Conservation (phyloP, 2,329 filamentous ascomycete species). For the Curvularia verruculosa region DNA sequence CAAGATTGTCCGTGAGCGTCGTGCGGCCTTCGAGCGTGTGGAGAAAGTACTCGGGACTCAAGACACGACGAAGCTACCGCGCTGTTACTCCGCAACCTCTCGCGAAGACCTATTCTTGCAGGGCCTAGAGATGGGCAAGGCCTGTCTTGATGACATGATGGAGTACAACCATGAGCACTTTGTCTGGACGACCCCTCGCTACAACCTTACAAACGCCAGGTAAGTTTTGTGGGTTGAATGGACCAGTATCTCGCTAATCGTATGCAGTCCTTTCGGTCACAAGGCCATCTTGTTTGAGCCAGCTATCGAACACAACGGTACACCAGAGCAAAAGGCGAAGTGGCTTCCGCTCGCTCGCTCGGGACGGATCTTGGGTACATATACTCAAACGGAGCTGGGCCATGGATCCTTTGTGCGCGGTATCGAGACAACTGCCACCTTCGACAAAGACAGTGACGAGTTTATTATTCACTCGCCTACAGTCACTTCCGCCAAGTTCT, state of each 20-base stretch:
- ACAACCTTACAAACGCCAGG: conserved; percentile 20
- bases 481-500: conserved; percentile 37
- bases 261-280: conserved; percentile 22
- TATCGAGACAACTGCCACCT: conserved; percentile 55
- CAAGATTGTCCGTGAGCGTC: conserved; percentile 16
- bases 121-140: conserved; percentile 31
- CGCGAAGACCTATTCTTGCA: conserved; percentile 33
- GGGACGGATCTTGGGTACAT: conserved; percentile 52
- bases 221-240: background rate
- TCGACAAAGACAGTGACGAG: conserved; percentile 50
- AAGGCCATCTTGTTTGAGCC: conserved; percentile 22
- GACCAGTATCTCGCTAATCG: background rate
- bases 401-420: conserved; percentile 59
- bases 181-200: conserved; percentile 20
- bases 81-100: conserved; percentile 29
- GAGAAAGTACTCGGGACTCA: conserved; percentile 17
- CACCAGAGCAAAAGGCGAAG: conserved; percentile 53
- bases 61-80: conserved; percentile 31
- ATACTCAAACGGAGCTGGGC: conserved; percentile 58
- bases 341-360: conserved; percentile 47
- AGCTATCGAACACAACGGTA: conserved; percentile 47
- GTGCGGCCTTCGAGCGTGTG: conserved; percentile 24
- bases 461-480: conserved; percentile 58
- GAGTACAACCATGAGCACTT: conserved; percentile 30
- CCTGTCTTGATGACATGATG: conserved; percentile 31